These are phyloP conservation scores for Eucalyptus victrix DNA, from an alignment of 345 rosid genomes.

Conservation along the genomic window DNA sequence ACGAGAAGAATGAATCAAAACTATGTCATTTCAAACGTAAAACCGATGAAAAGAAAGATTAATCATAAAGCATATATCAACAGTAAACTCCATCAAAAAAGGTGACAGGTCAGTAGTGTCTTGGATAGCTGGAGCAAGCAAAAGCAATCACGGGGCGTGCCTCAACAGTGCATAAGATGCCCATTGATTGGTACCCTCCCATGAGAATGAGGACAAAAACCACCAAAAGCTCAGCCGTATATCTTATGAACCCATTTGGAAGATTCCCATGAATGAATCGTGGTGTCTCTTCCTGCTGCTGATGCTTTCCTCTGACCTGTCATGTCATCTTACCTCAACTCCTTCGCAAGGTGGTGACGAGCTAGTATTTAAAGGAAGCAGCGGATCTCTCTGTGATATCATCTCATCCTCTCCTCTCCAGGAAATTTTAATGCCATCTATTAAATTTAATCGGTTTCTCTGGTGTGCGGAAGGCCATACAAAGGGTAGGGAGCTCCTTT, in stretches of 20 bases:
- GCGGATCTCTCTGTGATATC: background rate
- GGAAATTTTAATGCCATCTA: background rate
- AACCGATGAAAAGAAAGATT: background rate
- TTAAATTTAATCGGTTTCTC: background rate
- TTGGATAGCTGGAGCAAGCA: background rate
- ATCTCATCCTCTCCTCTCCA: background rate
- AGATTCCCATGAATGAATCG: background rate
- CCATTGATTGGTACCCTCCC: background rate
- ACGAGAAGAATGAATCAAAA: background rate
- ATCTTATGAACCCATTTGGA: background rate
- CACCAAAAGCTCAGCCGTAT: background rate
- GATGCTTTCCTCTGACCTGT: background rate
- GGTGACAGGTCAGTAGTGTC: background rate
- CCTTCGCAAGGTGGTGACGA: background rate
- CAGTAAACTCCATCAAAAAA: background rate
- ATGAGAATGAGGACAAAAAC: background rate
- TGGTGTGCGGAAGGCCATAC: background rate
- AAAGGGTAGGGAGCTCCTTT: conserved; percentile 29
- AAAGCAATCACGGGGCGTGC: background rate
- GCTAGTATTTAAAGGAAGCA: background rate
- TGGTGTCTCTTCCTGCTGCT: background rate
- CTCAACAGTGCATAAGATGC: background rate
- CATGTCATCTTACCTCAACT: background rate
- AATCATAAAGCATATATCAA: background rate
- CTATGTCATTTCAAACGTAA: background rate